Evolutionary conservation across 345 rosid species (phyloP).

Genomic region (Anastatica hierochuntica): DNA sequence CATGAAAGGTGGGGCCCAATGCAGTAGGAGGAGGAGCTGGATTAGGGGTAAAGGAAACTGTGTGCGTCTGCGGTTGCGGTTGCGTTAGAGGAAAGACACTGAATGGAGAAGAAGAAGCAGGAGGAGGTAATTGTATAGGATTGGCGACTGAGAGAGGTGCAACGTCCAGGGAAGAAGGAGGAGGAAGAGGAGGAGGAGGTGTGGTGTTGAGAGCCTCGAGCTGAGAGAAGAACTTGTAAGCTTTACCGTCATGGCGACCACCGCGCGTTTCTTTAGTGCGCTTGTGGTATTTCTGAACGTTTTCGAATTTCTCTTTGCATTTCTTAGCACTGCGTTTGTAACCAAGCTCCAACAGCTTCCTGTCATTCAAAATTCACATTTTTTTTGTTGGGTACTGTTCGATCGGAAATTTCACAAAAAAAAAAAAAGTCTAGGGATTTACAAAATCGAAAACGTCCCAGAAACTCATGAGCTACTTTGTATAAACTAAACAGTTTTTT

Average conservation of each 20-base stretch:
- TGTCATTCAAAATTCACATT: constrained; percentile 21
- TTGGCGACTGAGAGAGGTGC: constrained; percentile 54
- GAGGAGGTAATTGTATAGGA: constrained; percentile 27
- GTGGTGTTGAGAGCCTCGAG: constrained; percentile 61
- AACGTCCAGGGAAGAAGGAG: constrained; percentile 39
- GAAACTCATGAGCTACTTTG: constrained; percentile 22
- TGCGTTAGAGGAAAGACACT: constrained; percentile 19
- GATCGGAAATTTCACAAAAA: constrained; percentile 1
- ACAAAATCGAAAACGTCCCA: constrained; percentile 35
- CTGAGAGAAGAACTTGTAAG: constrained; percentile 70
- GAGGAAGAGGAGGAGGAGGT: constrained; percentile 3
- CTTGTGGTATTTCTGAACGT: constrained; percentile 88
- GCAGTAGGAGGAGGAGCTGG: constrained; percentile 12
- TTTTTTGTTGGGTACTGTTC: constrained; percentile 10
- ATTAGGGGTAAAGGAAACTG: constrained; percentile 10
- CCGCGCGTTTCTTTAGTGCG: constrained; percentile 79
- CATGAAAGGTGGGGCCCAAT: constrained; percentile 27
- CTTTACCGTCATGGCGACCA: constrained; percentile 81
- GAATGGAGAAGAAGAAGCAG: constrained; percentile 21
- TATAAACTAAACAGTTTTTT: constrained; percentile 22
- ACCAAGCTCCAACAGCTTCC: constrained; percentile 77
- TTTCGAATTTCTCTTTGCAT: constrained; percentile 92
- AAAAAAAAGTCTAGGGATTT: constrained; percentile 45
- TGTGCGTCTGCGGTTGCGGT: background rate
- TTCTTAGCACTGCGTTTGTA: constrained; percentile 74